Base-by-base conservation (phyloP, 202 grass and related monocot genomes). In the Schoenoplectus tabernaemontani region DNA sequence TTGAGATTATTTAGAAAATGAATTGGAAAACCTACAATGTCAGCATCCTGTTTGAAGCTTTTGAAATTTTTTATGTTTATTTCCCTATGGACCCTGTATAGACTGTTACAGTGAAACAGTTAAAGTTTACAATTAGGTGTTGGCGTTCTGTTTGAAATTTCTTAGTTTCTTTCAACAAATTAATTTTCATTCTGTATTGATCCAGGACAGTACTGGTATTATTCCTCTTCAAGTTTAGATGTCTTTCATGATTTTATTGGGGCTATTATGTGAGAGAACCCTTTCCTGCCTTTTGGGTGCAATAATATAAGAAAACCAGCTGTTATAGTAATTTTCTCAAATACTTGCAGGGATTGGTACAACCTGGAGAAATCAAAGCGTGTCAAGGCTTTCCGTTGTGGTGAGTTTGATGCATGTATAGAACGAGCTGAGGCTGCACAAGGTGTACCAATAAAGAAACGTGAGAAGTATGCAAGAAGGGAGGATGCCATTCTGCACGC, bases 311-410 rank as follows among this genome's bases (percentile, higher is more conserved):
- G 42, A 54, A 54, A 54, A 53, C 7, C 28, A 53, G 44, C 28
- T 1, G 0, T 34, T 54, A 54, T 75, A 66, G 26, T 41, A 23
- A 44, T 83, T 73, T 70, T 89, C 72, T 43, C 68, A 65, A 10
- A 54, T 89, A 57, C 79, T 84, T 63, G 30, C 78, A 98, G 96
- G 28, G 96, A 98, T 81, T 98, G 96, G 96, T 98, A 98, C 83
- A 98, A 98, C 83, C 84, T 98, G 65, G 96, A 98, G 85, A 98
- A 98, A 89, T 98, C 96, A 59, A 98, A 98, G 76, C 91, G 96
- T 77, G 96, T 98, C 41, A 98, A 98, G 80, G 85, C 96, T 26
- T 98, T 98, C 78, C 87, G 96, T 48, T 98, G 96, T 85, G 96
- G 96, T 72, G 96, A 98, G 76, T 98, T 98, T 80, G 96, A 98